Base-by-base conservation (phyloP, 1,284 basidiomycete species). In the Xerocomus nothofagi region DNA sequence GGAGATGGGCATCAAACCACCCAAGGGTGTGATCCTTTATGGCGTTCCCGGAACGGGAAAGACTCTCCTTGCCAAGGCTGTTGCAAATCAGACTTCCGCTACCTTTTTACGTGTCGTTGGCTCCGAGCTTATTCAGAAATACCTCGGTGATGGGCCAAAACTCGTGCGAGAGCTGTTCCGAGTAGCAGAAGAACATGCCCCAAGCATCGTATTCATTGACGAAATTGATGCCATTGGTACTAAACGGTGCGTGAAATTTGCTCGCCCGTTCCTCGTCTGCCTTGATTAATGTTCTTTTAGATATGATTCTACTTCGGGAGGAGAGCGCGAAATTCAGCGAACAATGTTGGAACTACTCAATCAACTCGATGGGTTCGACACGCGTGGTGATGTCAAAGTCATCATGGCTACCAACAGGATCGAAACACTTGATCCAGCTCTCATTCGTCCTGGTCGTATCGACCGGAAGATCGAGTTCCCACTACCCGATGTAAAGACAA, bases 181-280 rank as follows among this genome's bases (percentile, higher is more conserved):
- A 51, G 89, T 98, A 6, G 97, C 97, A 9, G 95, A 98, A 71
- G 95, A 98, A 67, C 91, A 98, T 65, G 92, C 95, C 11, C 96
- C 97, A 4, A 96, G 94, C 77, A 99, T 99, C 57, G 93, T 99
- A 32, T 99, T 99, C 71, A 99, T 99, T 68, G 97, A 99, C 69
- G 97, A 99, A 71, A 92, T 99, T 55, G 97, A 99, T 66, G 97
- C 97, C 27, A 85, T 99, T 63, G 97, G 97, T 65, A 99, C 96
- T 4, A 99, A 99, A 74, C 89, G 96, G 79, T 97, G 65, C 52
- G 82, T 67, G 30, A 10, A 23, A 31, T 36, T 36, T 7, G 20
- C 6, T 2, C 21, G n/a, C n/a, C n/a, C n/a, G 17, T 5, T 21
- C 2, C 15, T 37, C 36, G n/a, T 17, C 2, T 29, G 23, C 39